Conservation (phyloP, 2,329 filamentous ascomycete species). For the Fusarium brevicatenulatum region DNA sequence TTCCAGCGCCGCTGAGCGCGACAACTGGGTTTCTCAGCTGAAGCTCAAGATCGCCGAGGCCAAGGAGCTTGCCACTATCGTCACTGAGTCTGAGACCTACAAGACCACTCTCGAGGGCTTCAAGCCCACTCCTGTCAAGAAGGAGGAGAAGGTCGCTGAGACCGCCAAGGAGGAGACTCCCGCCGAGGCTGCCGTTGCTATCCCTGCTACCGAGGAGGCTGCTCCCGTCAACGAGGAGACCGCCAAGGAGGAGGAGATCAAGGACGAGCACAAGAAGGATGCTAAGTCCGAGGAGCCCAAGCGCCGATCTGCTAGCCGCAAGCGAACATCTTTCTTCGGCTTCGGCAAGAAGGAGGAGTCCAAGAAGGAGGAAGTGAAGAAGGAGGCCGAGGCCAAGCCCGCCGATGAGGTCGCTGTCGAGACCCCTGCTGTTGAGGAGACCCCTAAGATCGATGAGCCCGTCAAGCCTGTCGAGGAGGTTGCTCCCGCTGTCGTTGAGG, state of each 20-base stretch:
- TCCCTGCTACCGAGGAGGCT: conserved; percentile 42
- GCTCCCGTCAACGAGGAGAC: conserved; percentile 47
- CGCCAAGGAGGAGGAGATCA: conserved; percentile 49
- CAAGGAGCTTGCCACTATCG: conserved; percentile 78
- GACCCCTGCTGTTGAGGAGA: conserved; percentile 49
- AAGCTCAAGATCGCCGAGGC: conserved; percentile 86
- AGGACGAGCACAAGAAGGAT: conserved; percentile 55
- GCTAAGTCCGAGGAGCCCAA: conserved; percentile 68
- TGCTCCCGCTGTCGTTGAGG: conserved; percentile 54
- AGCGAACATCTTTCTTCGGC: conserved; percentile 73
- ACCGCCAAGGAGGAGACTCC: conserved; percentile 48
- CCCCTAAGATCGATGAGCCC: conserved; percentile 66
- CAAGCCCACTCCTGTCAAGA: conserved; percentile 60
- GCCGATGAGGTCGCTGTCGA: conserved; percentile 47
- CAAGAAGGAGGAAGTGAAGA: conserved; percentile 59
- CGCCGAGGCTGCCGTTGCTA: conserved; percentile 40
- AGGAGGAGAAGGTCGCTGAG: conserved; percentile 56
- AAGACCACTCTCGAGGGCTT: conserved; percentile 83
- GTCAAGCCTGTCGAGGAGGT: conserved; percentile 50
- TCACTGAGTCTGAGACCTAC: conserved; percentile 85
- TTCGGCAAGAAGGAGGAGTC: conserved; percentile 65
- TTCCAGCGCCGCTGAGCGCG: conserved; percentile 76
- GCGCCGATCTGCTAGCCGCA: conserved; percentile 71
- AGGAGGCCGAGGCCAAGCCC: conserved; percentile 56
- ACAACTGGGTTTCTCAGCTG: conserved; percentile 89